phyloP scores from a whole-genome alignment of 306 rosid genomes.

The Ormosia semicastrata region DNA sequence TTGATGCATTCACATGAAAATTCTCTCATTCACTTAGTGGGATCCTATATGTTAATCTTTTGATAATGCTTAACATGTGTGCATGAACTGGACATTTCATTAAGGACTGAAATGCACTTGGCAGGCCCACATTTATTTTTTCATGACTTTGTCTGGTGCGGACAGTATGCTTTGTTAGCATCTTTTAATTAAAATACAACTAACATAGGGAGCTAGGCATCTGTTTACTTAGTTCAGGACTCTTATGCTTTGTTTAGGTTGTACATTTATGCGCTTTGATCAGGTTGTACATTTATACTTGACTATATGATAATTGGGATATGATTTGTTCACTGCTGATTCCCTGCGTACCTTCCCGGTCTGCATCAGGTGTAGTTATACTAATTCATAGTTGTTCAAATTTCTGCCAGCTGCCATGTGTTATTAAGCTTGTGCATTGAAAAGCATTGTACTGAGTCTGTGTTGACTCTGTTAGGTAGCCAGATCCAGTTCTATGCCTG shows the following conservation, averaged over 20 bases:
- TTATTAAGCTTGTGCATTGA: neutral
- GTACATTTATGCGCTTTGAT: neutral
- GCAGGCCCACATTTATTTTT: neutral
- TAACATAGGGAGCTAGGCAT: neutral
- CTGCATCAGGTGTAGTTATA: neutral
- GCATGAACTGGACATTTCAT: neutral
- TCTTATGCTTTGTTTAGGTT: neutral
- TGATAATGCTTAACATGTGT: neutral
- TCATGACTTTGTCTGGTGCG: neutral
- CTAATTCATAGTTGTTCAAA: neutral
- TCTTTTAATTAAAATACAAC: neutral
- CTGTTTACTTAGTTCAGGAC: neutral
- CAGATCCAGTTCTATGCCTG: conserved; percentile 63
- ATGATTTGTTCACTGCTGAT: neutral
- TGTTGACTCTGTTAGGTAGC: conserved; percentile 58
- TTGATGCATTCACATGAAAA: neutral
- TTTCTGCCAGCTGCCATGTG: neutral
- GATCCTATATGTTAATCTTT: neutral
- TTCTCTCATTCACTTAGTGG: neutral
- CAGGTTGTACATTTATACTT: neutral
- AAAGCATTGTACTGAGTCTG: conserved; percentile 17
- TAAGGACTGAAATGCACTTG: neutral
- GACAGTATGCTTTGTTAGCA: neutral
- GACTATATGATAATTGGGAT: neutral
- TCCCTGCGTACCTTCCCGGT: neutral